These are phyloP conservation scores for Plectranthus barbatus DNA, from an alignment of 257 asterid species.

Conservation along the genomic window DNA sequence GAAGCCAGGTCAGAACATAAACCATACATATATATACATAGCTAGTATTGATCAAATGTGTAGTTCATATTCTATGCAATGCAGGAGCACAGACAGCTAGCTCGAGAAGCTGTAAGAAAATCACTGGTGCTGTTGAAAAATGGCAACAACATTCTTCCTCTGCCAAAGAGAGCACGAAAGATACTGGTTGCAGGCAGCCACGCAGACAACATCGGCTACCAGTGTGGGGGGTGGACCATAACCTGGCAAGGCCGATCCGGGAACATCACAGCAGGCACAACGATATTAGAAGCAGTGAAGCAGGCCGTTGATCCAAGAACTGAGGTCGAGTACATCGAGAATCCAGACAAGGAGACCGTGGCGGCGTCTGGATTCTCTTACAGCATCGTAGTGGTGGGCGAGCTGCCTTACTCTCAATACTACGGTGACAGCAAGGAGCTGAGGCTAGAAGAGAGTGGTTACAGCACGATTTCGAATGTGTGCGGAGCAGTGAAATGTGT, in stretches of 20 bases:
- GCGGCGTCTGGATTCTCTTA: slow-evolving; percentile 34
- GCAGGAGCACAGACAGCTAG: slow-evolving; percentile 58
- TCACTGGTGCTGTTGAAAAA: slow-evolving; percentile 65
- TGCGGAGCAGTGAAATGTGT: slow-evolving; percentile 35
- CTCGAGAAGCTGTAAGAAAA: slow-evolving; percentile 73
- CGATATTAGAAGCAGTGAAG: too few species aligned
- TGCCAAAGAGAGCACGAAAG: slow-evolving; percentile 27
- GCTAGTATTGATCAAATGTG: too few species aligned
- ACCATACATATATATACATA: too few species aligned
- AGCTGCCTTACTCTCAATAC: slow-evolving; percentile 44
- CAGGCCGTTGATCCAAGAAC: background rate
- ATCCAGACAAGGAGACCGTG: slow-evolving; percentile 26
- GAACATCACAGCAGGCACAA: slow-evolving; percentile 26
- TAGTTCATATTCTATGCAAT: background rate
- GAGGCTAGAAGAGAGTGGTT: slow-evolving; percentile 32
- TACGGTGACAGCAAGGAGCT: slow-evolving; percentile 33
- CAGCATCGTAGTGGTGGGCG: slow-evolving; percentile 52
- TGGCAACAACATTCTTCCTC: slow-evolving; percentile 42
- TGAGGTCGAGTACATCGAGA: slow-evolving; percentile 28
- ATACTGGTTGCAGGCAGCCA: slow-evolving; percentile 54
- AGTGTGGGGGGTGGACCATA: slow-evolving; percentile 74
- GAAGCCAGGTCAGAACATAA: slow-evolving; percentile 28
- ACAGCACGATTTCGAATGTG: slow-evolving; percentile 26
- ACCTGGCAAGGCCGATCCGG: slow-evolving; percentile 37
- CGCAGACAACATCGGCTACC: slow-evolving; percentile 45